phyloP scores from a whole-genome alignment of 495 filamentous ascomycete species.

The Aspergillus funiculosus region DNA sequence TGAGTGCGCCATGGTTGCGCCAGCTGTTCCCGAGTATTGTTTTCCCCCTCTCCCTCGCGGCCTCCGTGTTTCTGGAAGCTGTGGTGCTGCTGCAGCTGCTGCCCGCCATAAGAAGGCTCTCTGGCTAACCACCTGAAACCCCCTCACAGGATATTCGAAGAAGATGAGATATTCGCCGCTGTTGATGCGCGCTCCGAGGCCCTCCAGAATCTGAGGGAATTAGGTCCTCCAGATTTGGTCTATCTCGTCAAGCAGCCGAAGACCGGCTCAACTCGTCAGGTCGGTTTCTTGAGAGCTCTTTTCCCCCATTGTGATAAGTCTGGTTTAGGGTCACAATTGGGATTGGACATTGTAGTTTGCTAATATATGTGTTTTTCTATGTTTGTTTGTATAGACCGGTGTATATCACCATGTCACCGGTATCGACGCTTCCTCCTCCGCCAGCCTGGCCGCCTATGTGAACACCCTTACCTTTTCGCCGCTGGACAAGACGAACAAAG shows the following conservation, averaged over 20 bases:
- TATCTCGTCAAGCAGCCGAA: slow-evolving; percentile 85
- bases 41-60: slow-evolving; percentile 23
- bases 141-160: slow-evolving; percentile 72
- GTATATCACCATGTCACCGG: slow-evolving; percentile 98
- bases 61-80: slow-evolving; percentile 30
- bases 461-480: slow-evolving; percentile 92
- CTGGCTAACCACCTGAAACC: slow-evolving; percentile 19
- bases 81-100: slow-evolving; percentile 20
- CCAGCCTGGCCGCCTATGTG: slow-evolving; percentile 93
- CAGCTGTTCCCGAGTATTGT: slow-evolving; percentile 83
- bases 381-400: slow-evolving; percentile 58
- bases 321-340: not conserved
- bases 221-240: slow-evolving; percentile 92
- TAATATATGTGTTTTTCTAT: slow-evolving; percentile 4
- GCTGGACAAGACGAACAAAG: slow-evolving; percentile 80
- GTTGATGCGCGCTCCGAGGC: slow-evolving; percentile 86
- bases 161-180: slow-evolving; percentile 76
- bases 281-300: slow-evolving; percentile 18
- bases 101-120: slow-evolving; percentile 3
- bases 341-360: not conserved
- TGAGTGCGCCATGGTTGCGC: slow-evolving; percentile 68
- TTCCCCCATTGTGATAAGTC: too few relatives aligned
- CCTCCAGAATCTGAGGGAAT: slow-evolving; percentile 74
- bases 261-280: slow-evolving; percentile 47
- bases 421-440: slow-evolving; percentile 94